Evolutionary conservation across 371 early-diverging fungal species (phyloP), one percentile per base, ranked within the genome.

Genomic region (Apophysomyces sp.): DNA sequence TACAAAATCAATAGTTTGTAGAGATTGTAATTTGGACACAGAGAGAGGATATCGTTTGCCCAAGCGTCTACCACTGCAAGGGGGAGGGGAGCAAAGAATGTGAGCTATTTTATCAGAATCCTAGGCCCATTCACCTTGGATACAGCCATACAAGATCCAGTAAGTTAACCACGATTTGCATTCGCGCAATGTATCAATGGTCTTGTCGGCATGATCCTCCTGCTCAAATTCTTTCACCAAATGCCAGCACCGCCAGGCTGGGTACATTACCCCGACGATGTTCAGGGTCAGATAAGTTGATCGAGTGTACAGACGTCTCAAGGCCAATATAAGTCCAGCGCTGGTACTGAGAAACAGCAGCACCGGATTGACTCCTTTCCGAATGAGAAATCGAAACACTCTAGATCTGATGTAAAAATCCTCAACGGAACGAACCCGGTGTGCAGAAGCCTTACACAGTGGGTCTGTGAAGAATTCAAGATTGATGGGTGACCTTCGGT

Each of bases 141-240:
- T 60, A 27, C 68, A 71, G 5, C 83, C 83, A 66, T 74, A 83
- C 2, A 81, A 36, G 34, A 78, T 62, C 83, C 83, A 83, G 61
- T 83, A 83, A 49, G 81, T 81, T 21, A 83, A 59, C 83, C 83
- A 83, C 16, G 72, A 63, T 55, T 73, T 76, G 51, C 67, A 64
- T 53, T 77, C 77, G 16, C 65, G 41, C 30, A 61, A 21, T 24
- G 52, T 57, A 13, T 52, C 41, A 9, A 59, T 62, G 16, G 16
- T 37, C 21, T 29, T 58, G 57, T 32, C 61, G 13, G 1, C 49
- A 28, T 26, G 55, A 40, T 28, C 52, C 13, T 62, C 40, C 26
- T 36, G 55, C 7, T 52, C 18, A 12, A 49, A 30, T 15, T 51
- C 58, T 57, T 65, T 71, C 15, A 72, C 62, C 7, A 66, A 41